Evolutionary conservation across 805 yeast genomes (phyloP).

Genomic region (Alloascoidea hylecoeti): DNA sequence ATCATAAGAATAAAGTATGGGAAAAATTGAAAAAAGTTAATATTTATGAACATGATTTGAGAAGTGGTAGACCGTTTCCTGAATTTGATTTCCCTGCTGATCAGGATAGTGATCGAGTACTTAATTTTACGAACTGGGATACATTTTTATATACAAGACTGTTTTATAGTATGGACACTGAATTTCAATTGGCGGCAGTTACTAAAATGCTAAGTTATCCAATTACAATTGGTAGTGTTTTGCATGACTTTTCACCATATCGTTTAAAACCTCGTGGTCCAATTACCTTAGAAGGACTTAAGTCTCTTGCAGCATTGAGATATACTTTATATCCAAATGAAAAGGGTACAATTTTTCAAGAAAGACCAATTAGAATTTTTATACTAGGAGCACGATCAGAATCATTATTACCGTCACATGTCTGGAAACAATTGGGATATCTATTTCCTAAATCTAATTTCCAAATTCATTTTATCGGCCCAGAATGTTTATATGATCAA

Average conservation of each 20-base stretch:
- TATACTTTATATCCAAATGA: slow-evolving; percentile 76
- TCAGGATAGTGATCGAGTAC: slow-evolving; percentile 60
- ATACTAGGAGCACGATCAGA: slow-evolving; percentile 88
- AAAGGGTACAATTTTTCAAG: slow-evolving; percentile 48
- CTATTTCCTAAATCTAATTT: slow-evolving; percentile 72
- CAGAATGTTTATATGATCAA: slow-evolving; percentile 74
- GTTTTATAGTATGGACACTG: slow-evolving; percentile 93
- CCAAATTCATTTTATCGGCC: slow-evolving; percentile 89
- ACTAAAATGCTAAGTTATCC: slow-evolving; percentile 93
- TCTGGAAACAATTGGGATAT: slow-evolving; percentile 87
- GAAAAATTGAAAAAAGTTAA: slow-evolving; percentile 77
- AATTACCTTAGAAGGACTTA: slow-evolving; percentile 80
- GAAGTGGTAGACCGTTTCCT: slow-evolving; percentile 89
- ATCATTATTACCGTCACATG: slow-evolving; percentile 84
- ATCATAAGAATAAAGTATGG: slow-evolving; percentile 53
- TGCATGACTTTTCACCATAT: slow-evolving; percentile 83
- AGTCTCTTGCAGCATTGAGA: slow-evolving; percentile 83
- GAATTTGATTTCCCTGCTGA: slow-evolving; percentile 87
- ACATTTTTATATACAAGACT: slow-evolving; percentile 84
- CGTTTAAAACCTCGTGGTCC: slow-evolving; percentile 74
- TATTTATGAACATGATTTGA: slow-evolving; percentile 85
- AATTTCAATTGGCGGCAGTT: slow-evolving; percentile 88
- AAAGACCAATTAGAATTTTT: slow-evolving; percentile 82
- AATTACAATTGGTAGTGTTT: slow-evolving; percentile 67
- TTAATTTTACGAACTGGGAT: slow-evolving; percentile 84